A percentile compares a stretch with the other conserved stretches of the same genome.
These are phyloP conservation scores for Astrothelium macrocarpum DNA, from an alignment of 495 filamentous ascomycete genomes.

Conservation along the genomic window DNA sequence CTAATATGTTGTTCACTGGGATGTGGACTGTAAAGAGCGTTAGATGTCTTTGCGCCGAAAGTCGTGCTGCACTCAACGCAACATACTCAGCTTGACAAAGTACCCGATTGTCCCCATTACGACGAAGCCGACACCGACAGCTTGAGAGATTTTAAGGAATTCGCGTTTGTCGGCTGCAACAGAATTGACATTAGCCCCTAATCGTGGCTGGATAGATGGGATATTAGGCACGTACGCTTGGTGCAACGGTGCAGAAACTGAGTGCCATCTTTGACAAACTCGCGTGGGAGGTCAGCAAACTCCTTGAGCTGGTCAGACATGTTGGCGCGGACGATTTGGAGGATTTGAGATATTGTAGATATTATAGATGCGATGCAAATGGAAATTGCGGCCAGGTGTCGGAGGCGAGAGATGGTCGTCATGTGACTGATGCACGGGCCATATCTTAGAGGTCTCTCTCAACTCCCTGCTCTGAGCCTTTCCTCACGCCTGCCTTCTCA, in stretches of 20 bases:
- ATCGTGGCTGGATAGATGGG: not conserved
- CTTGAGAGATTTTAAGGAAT: slow-evolving; percentile 81
- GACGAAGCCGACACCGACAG: slow-evolving; percentile 85
- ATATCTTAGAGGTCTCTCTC: not conserved
- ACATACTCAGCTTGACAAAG: slow-evolving; percentile 84
- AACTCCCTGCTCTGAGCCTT: not conserved
- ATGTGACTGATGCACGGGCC: not conserved
- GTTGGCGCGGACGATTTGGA: not conserved
- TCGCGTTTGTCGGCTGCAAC: slow-evolving; percentile 64
- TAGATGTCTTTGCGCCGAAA: not conserved
- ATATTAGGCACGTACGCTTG: slow-evolving; percentile 53
- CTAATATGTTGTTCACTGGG: slow-evolving; percentile 74
- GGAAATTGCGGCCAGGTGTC: not conserved
- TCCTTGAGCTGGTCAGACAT: slow-evolving; percentile 76
- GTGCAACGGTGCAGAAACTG: slow-evolving; percentile 75
- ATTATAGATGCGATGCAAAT: not conserved
- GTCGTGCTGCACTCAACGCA: no score
- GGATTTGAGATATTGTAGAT: not conserved
- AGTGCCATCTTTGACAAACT: slow-evolving; percentile 72
- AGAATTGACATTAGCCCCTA: not conserved
- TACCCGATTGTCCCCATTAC: slow-evolving; percentile 85
- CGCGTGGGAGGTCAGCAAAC: slow-evolving; percentile 67
- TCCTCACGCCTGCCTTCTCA: not conserved
- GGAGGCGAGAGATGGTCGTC: not conserved
- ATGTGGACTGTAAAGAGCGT: slow-evolving; percentile 52